A percentile compares a stretch with the other conserved stretches of the same genome.
phyloP scores from a whole-genome alignment of 352 stramenopile species.

The Phytophthora pinifolia region DNA sequence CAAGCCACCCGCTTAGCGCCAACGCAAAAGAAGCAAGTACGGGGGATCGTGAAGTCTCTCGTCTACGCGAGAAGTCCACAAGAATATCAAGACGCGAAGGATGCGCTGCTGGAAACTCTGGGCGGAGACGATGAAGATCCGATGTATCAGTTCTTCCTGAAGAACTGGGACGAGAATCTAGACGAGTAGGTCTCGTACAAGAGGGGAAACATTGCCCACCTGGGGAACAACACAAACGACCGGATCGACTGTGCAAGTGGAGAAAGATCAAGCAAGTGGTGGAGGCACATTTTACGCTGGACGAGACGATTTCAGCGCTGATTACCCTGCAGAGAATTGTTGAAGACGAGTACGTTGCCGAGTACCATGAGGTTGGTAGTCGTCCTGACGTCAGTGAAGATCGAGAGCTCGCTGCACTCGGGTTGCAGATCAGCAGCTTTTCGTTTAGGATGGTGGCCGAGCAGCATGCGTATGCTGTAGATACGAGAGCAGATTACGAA shows the following conservation, averaged over 20 bases:
- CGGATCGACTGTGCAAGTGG: constrained; percentile 5
- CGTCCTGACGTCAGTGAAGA: neutral
- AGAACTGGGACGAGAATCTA: neutral
- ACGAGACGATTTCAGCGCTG: constrained; percentile 1
- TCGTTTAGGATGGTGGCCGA: neutral
- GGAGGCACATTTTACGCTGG: constrained; percentile 1
- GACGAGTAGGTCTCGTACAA: no score
- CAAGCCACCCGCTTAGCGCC: neutral
- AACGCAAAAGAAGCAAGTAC: neutral
- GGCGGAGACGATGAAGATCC: neutral
- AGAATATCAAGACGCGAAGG: no score
- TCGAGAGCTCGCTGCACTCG: neutral
- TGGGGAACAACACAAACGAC: neutral
- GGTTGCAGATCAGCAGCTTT: neutral
- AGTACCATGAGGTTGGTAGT: neutral
- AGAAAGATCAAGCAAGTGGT: constrained; percentile 4
- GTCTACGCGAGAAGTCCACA: neutral
- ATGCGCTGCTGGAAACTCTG: neutral
- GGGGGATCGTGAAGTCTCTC: neutral
- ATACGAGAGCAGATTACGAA: constrained; percentile 9
- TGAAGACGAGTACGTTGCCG: constrained; percentile 1
- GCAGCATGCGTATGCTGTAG: neutral
- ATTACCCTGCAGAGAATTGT: neutral
- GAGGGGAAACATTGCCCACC: neutral
- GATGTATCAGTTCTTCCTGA: neutral